Evolutionary conservation across 257 asterid genomes (phyloP).

Genomic region (Petunia secreta): DNA sequence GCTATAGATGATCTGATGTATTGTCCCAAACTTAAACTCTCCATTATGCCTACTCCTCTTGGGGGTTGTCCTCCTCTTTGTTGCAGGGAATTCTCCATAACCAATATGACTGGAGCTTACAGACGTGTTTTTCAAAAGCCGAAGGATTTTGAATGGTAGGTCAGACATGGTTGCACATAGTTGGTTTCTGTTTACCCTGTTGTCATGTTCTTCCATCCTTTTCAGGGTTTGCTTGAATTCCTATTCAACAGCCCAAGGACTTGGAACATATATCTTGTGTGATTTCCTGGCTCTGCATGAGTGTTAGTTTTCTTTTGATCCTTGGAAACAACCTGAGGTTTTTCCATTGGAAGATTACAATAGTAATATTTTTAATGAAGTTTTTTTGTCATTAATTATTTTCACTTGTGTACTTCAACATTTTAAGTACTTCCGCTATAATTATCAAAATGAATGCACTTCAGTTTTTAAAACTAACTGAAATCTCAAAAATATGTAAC

Average conservation of each 20-base stretch:
- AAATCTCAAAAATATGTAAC: background rate
- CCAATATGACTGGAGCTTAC: constrained; percentile 86
- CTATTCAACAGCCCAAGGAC: background rate
- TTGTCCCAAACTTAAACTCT: background rate
- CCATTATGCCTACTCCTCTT: constrained; percentile 23
- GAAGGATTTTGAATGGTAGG: constrained; percentile 84
- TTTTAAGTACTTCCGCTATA: background rate
- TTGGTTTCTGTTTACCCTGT: constrained; percentile 16
- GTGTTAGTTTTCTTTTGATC: background rate
- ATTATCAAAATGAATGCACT: background rate
- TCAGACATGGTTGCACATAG: constrained; percentile 25
- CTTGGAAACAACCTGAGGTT: background rate
- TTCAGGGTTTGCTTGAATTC: background rate
- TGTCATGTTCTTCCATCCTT: background rate
- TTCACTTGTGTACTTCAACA: background rate
- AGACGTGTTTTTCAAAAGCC: constrained; percentile 91
- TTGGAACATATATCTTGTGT: constrained; percentile 2
- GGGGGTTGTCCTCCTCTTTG: constrained; percentile 25
- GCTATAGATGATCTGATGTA: background rate
- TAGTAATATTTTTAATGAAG: background rate
- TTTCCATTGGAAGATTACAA: background rate
- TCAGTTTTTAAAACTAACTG: background rate
- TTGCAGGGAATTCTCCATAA: constrained; percentile 84
- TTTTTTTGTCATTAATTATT: background rate
- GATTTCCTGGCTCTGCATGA: background rate